Evolutionary conservation across 1,284 basidiomycete genomes (phyloP).

Genomic region (Cutaneotrichosporon sp.): DNA sequence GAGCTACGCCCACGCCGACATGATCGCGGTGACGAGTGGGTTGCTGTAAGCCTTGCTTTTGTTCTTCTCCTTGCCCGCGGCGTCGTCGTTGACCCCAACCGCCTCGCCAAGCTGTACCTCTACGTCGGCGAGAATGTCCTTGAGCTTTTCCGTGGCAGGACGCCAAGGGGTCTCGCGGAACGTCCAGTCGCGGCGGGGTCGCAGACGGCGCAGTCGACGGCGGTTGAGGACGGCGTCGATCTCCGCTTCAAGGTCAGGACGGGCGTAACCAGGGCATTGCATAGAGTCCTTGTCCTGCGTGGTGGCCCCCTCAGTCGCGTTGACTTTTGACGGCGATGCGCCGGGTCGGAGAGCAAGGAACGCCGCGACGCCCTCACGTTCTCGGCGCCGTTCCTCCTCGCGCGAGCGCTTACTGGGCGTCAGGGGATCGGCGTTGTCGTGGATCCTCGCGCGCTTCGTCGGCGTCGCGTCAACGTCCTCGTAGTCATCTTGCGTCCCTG

Average conservation of each 20-base stretch:
- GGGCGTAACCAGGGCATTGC: not conserved
- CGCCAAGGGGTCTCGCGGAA: constrained; percentile 10
- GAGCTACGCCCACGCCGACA: too few relatives aligned
- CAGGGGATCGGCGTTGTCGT: not conserved
- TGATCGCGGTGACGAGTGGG: too few relatives aligned
- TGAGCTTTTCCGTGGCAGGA: not conserved
- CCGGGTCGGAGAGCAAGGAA: constrained; percentile 42
- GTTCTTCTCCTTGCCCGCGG: not conserved
- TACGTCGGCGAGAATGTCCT: not conserved
- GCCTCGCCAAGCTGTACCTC: too few relatives aligned
- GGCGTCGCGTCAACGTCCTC: constrained; percentile 16
- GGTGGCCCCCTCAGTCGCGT: constrained; percentile 5
- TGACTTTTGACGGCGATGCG: not conserved
- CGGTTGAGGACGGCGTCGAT: not conserved
- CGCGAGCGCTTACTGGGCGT: not conserved
- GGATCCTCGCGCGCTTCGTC: constrained; percentile 1
- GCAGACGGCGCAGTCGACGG: not conserved
- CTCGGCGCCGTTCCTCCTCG: not conserved
- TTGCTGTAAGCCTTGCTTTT: too few relatives aligned
- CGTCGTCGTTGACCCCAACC: too few relatives aligned
- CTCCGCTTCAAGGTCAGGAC: not conserved
- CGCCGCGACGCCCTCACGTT: constrained; percentile 22
- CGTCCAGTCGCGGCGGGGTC: constrained; percentile 10
- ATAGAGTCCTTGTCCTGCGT: not conserved
- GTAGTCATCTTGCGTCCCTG: constrained; percentile 10